These are phyloP conservation scores for Neonectria neomacrospora DNA, from an alignment of 2,329 filamentous ascomycete genomes.

Conservation along the genomic window DNA sequence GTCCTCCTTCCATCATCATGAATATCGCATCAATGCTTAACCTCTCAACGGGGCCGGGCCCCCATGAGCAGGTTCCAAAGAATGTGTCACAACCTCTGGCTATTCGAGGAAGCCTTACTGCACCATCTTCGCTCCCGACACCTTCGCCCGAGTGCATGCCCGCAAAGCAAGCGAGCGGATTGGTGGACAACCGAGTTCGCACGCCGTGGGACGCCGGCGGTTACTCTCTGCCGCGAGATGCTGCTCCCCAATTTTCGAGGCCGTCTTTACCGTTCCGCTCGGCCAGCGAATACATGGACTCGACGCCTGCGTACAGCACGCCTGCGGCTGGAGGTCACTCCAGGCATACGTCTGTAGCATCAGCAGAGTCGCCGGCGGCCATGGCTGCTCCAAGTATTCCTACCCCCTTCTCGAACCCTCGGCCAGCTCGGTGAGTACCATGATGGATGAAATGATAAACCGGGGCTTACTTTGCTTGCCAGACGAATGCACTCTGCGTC, in stretches of 20 bases:
- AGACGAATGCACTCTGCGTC: constrained; percentile 38
- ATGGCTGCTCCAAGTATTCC: constrained; percentile 23
- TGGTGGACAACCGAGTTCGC: constrained; percentile 45
- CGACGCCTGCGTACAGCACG: constrained; percentile 34
- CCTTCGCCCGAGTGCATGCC: constrained; percentile 49
- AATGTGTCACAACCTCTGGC: constrained; percentile 21
- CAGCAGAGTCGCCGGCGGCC: constrained; percentile 45
- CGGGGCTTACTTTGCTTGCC: constrained; percentile 24
- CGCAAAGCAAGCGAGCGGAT: constrained; percentile 37
- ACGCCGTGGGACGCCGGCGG: constrained; percentile 64
- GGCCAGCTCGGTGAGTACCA: constrained; percentile 42
- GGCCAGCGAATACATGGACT: constrained; percentile 38
- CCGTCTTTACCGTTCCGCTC: constrained; percentile 39
- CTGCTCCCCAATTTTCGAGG: constrained; percentile 50
- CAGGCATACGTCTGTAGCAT: constrained; percentile 47
- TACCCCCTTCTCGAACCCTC: constrained; percentile 37
- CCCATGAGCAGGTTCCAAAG: constrained; percentile 21
- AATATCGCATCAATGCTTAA: constrained; percentile 39
- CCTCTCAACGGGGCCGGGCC: constrained; percentile 35
- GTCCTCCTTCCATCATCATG: constrained; percentile 29
- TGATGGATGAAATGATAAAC: neutral
- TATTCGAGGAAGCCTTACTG: constrained; percentile 18
- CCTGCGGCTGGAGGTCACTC: constrained; percentile 41
- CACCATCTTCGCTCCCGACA: constrained; percentile 44
- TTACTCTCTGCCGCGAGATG: constrained; percentile 57